Percentiles rank a stretch among this genome's conserved stretches.
These are phyloP conservation scores for Debaryomyces tyrocola DNA, from an alignment of 805 yeast species.

Conservation along the genomic window DNA sequence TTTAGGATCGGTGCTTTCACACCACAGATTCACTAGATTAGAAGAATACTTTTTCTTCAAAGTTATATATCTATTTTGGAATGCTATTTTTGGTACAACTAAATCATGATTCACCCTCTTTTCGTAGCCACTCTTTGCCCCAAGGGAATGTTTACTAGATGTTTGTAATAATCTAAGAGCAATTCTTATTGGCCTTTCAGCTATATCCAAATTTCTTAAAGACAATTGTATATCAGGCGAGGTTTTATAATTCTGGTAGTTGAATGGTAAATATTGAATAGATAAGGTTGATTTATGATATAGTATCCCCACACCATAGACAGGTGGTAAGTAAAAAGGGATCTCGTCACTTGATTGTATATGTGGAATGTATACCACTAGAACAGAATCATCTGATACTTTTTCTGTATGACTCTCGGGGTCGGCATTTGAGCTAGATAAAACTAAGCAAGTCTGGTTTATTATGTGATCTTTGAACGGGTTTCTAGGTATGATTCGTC, in stretches of 20 bases:
- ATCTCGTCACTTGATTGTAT: slow-evolving; percentile 54
- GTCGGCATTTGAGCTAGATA: slow-evolving; percentile 20
- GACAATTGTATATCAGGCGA: slow-evolving; percentile 11
- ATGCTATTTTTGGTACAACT: slow-evolving; percentile 77
- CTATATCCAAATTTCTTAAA: slow-evolving; percentile 35
- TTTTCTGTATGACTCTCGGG: slow-evolving; percentile 9
- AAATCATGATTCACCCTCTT: slow-evolving; percentile 87
- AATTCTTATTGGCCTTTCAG: slow-evolving; percentile 73
- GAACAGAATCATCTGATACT: slow-evolving; percentile 36
- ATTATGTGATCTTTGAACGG: slow-evolving; percentile 81
- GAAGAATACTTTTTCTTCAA: slow-evolving; percentile 83
- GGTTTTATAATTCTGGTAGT: slow-evolving; percentile 20
- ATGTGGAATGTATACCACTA: slow-evolving; percentile 81
- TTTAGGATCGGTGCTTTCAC: slow-evolving; percentile 90
- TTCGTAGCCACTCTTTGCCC: slow-evolving; percentile 80
- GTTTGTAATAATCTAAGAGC: slow-evolving; percentile 80
- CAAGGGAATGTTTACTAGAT: slow-evolving; percentile 78
- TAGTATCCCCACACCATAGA: slow-evolving; percentile 72
- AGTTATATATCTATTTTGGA: slow-evolving; percentile 78
- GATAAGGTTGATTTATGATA: slow-evolving; percentile 52
- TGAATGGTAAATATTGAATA: slow-evolving; percentile 73
- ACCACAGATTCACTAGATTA: slow-evolving; percentile 76
- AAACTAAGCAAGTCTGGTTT: slow-evolving; percentile 76
- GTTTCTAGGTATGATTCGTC: slow-evolving; percentile 88
- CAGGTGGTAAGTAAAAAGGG: slow-evolving; percentile 91